Percentiles rank a stretch among this genome's conserved stretches.
These are phyloP conservation scores for Hirsutella minnesotensis DNA, from an alignment of 2,329 filamentous ascomycete genomes.

Conservation along the genomic window DNA sequence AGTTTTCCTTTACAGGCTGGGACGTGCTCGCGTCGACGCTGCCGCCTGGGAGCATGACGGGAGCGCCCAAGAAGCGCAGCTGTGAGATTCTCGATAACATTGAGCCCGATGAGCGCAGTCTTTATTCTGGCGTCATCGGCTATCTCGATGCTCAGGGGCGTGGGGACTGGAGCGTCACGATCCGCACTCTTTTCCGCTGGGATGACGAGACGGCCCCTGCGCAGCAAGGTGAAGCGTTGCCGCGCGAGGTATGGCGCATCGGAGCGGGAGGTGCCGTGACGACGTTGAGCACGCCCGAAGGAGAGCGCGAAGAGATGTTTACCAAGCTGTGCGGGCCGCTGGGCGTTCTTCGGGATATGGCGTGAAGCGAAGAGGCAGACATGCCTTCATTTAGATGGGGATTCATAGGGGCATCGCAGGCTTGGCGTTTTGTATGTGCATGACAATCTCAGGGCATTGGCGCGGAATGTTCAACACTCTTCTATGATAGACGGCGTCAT, in stretches of 20 bases:
- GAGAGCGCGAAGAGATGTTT: conserved; percentile 86
- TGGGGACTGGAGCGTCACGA: conserved; percentile 86
- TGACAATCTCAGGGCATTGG: conserved; percentile 1
- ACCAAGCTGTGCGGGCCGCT: conserved; percentile 54
- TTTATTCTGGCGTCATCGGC: conserved; percentile 83
- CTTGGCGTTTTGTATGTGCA: no score
- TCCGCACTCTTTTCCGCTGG: conserved; percentile 68
- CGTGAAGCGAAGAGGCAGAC: conserved; percentile 8
- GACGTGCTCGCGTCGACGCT: conserved; percentile 68
- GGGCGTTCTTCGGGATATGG: conserved; percentile 32
- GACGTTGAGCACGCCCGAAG: conserved; percentile 64
- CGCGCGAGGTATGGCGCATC: conserved; percentile 59
- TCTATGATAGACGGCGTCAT: background rate
- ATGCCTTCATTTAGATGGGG: no score
- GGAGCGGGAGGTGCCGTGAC: conserved; percentile 89
- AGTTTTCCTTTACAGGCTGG: conserved; percentile 44
- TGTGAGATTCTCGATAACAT: conserved; percentile 69
- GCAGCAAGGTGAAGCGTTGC: no score
- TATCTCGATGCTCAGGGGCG: conserved; percentile 79
- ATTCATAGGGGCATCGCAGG: no score
- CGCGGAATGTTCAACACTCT: background rate
- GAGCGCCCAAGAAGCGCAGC: conserved; percentile 85
- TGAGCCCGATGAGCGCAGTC: conserved; percentile 53
- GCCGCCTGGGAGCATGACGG: conserved; percentile 92
- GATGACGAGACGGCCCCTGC: conserved; percentile 39